Evolutionary conservation across 202 grass and related monocot genomes (phyloP).

Genomic region (Musa balbisiana): DNA sequence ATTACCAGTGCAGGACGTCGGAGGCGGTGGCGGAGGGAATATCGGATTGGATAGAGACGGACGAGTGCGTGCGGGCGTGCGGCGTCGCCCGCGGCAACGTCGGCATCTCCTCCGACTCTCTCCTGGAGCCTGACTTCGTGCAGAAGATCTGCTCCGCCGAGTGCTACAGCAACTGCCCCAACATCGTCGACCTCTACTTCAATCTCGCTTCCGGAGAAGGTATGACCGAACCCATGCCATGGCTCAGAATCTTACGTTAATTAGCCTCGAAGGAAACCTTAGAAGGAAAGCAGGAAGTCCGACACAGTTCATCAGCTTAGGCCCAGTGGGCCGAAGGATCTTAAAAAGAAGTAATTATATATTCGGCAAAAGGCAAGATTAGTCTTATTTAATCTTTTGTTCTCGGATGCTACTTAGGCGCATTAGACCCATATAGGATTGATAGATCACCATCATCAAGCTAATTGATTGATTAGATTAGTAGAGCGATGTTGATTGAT

Average conservation of each 20-base stretch:
- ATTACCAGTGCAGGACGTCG: constrained; percentile 63
- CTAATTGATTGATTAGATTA: too few species aligned
- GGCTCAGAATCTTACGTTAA: not conserved
- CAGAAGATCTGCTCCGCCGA: constrained; percentile 39
- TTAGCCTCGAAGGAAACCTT: not conserved
- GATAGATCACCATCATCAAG: too few species aligned
- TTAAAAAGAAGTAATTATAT: too few species aligned
- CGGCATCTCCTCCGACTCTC: constrained; percentile 74
- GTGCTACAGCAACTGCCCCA: constrained; percentile 54
- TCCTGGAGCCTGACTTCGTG: constrained; percentile 40
- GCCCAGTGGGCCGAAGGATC: too few species aligned
- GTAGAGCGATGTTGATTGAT: too few species aligned
- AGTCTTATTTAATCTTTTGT: too few species aligned
- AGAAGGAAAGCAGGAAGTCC: too few species aligned
- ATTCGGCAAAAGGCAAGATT: too few species aligned
- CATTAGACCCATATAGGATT: too few species aligned
- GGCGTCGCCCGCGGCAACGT: constrained; percentile 51
- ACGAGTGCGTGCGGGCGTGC: constrained; percentile 48
- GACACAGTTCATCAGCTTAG: too few species aligned
- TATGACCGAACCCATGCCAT: not conserved
- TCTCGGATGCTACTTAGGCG: too few species aligned
- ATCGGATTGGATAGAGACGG: constrained; percentile 43
- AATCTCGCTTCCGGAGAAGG: constrained; percentile 72
- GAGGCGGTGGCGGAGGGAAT: constrained; percentile 41
- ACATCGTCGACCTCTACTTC: constrained; percentile 72